Base-by-base conservation (phyloP, 2,329 filamentous ascomycete genomes). In the Lasiodiplodia sp. region DNA sequence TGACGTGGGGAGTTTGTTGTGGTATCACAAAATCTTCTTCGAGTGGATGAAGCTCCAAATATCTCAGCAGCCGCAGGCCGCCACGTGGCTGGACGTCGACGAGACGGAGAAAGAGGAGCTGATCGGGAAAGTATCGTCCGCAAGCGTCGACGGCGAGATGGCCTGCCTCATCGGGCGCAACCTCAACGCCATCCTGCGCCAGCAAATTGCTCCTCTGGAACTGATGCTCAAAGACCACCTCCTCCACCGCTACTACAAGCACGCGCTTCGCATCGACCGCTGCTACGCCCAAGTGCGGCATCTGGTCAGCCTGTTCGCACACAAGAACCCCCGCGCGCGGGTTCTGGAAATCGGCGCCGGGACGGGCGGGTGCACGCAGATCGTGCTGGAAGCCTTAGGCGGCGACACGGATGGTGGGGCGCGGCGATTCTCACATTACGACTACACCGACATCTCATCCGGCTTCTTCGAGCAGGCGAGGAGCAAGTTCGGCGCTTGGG, bases 361-460 rank as follows among this genome's bases (percentile, higher is more conserved):
- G 0, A 74, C 71, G 2, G 73, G 71, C 2, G 70, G 71, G 4
- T 65, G 70, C 3, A 71, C 53, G 0, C 57, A 31, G 21, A 38
- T 44, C 11, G 56, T 62, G 16, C 55, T 67, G 21, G 55, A 60
- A 40, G 21, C 25, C 2, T 25, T 67, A 28, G 44, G 44, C 12
- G 51, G 31, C 21, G 64, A 40, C 23, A 28, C 49, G 5, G 28
- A 28, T 28, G 25, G 25, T 28, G 25, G 25, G 25, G 28, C 28
- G 28, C 44, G 21, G 31, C 40, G 25, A 12, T 34, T 23, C 51
- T 37, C 38, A 2, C 47, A 40, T 16, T 76, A 76, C 56, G 60
- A 37, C 11, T 74, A 66, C 66, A 75, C 74, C 1, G 73, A 75
- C 55, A 70, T 75, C 18, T 73, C 71, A 2, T 7, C 72, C 3